These are phyloP conservation scores for Turnera subulata DNA, from an alignment of 345 rosid species.

Conservation along the genomic window DNA sequence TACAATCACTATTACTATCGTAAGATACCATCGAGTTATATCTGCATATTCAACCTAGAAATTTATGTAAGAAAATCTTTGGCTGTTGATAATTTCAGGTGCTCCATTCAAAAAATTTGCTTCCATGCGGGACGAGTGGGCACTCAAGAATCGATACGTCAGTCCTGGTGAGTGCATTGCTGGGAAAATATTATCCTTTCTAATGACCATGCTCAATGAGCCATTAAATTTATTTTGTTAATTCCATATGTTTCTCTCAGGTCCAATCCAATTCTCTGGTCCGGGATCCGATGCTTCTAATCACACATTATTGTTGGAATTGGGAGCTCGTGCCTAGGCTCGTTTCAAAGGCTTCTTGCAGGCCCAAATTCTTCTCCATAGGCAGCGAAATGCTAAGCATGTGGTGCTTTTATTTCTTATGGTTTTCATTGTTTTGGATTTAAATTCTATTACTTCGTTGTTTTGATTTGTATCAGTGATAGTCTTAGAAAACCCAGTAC, in stretches of 20 bases:
- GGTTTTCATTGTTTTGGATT: too few species aligned
- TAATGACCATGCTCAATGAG: background rate
- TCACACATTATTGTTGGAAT: conserved; percentile 74
- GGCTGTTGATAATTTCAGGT: too few species aligned
- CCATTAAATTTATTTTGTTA: background rate
- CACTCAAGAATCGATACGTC: conserved; percentile 63
- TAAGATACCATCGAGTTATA: background rate
- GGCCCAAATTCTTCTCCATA: background rate
- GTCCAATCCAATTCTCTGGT: conserved; percentile 89
- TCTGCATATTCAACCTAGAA: too few species aligned
- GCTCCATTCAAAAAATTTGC: conserved; percentile 84
- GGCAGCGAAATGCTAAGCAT: too few species aligned
- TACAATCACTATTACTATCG: background rate
- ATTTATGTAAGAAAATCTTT: too few species aligned
- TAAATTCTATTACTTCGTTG: too few species aligned
- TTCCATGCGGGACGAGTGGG: conserved; percentile 80
- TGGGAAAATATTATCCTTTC: background rate
- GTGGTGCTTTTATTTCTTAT: too few species aligned
- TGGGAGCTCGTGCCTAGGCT: conserved; percentile 54
- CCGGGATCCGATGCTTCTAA: conserved; percentile 55
- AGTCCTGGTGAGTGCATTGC: conserved; percentile 80
- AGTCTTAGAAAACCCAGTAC: too few species aligned
- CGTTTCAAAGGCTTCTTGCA: background rate
- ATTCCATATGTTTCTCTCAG: conserved; percentile 22
- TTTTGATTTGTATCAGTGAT: too few species aligned